A percentile compares a stretch with the other conserved stretches of the same genome.
Conservation (phyloP, 169 alveolate genomes). For the Plasmodium coatneyi region DNA sequence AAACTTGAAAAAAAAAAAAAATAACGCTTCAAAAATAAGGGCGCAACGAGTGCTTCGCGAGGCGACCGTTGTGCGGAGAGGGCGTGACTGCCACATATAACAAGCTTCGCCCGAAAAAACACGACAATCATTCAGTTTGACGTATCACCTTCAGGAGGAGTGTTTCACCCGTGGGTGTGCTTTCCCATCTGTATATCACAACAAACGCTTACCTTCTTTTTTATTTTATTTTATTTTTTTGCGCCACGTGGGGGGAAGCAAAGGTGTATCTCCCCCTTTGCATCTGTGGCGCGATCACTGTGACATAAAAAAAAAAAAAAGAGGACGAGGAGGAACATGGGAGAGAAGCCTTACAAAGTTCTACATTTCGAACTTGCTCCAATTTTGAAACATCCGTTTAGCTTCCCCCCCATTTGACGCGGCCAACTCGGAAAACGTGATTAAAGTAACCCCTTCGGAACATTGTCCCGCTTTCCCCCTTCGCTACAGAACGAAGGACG, state of each 20-base stretch:
- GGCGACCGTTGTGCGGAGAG: not conserved
- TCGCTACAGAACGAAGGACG: slow-evolving; percentile 26
- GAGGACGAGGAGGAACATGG: not conserved
- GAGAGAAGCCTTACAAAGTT: not conserved
- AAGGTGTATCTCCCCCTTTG: no score
- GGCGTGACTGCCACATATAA: no score
- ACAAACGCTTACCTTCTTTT: not conserved
- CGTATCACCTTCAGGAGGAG: not conserved
- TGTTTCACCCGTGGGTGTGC: not conserved
- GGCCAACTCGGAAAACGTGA: not conserved
- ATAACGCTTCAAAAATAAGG: not conserved
- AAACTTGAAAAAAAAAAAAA: not conserved
- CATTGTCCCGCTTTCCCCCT: not conserved
- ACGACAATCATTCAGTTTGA: not conserved
- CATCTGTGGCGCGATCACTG: no score
- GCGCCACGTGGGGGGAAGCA: no score
- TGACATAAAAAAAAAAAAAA: slow-evolving; percentile 8
- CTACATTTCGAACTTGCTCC: not conserved
- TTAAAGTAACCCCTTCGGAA: not conserved
- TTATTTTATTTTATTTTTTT: not conserved
- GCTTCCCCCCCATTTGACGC: not conserved
- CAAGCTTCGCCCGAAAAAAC: not conserved
- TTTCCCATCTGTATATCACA: not conserved
- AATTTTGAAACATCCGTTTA: no score
- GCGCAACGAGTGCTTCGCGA: not conserved